Base-by-base conservation (phyloP, 306 rosid genomes). In the Rosa rugosa region DNA sequence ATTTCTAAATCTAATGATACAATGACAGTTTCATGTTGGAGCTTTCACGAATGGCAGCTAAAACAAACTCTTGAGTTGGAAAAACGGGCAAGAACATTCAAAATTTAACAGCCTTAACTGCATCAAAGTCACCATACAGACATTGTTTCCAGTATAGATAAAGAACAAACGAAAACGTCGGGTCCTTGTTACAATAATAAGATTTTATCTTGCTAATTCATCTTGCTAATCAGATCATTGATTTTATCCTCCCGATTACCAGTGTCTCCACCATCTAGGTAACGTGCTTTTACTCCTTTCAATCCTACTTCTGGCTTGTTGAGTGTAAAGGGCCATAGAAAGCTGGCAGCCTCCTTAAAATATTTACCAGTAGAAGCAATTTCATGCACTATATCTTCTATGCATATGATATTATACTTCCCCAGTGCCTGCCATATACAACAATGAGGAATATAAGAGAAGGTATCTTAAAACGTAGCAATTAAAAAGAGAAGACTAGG, bases 331-430 rank as follows among this genome's bases (percentile, higher is more conserved):
- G 99, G 97, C 92, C 93, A 92, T 82, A 94, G 42, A 76, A 91
- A 89, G 20, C 67, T 77, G 27, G 79, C 78, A 50, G 88, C 95
- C 87, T 94, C 97, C 86, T 88, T 87, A 38, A 92, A 94, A 82
- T 92, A 94, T 22, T 90, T 91, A 59, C 99, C 99, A 69, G 84
- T 87, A 75, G 79, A 89, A 20, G 86, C 83, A 66, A 94, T 84
- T 81, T 94, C 89, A 82, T 92, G 90, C 70, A 94, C 97, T 51
- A 94, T 84, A 79, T 94, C 99, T 87, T 94, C 99, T 40, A 94
- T 42, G 86, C 99, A 94, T 3, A 94, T 63, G 62, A 92, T 86
- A 22, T 89, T 93, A 67, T 76, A 42, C 82, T 92, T 78, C 0
- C 95, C 97, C 69, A 94, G 75, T 79, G 83, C 97, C 99, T 94